Conservation (phyloP, 768 basidiomycete genomes). For the Pleurotus djamor region DNA sequence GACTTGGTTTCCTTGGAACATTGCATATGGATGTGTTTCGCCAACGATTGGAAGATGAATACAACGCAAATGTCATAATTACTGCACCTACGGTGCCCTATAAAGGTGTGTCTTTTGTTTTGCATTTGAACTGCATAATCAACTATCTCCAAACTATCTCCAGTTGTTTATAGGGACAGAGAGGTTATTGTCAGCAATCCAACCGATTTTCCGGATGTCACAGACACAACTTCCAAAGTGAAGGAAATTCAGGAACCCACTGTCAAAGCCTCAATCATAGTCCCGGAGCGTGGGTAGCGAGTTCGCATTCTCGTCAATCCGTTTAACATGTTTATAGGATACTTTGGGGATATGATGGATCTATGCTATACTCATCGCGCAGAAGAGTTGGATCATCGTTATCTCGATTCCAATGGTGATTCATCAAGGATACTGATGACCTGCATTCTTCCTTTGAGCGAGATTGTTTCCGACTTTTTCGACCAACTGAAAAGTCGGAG, state of each 20-base stretch:
- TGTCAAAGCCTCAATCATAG: conserved; percentile 91
- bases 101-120: conserved; percentile 49
- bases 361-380: conserved; percentile 87
- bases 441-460: conserved; percentile 83
- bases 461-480: conserved; percentile 95
- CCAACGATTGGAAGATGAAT: conserved; percentile 96
- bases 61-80: conserved; percentile 90
- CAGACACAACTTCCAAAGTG: conserved; percentile 59
- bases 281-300: conserved; percentile 72
- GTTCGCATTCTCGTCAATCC: not conserved
- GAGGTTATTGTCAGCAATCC: conserved; percentile 84
- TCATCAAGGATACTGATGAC: conserved; percentile 77
- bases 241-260: conserved; percentile 88
- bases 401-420: conserved; percentile 59
- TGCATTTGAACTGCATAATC: not conserved
- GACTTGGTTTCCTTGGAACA: conserved; percentile 93
- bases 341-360: conserved; percentile 96
- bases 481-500: conserved; percentile 91
- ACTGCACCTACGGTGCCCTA: conserved; percentile 97
- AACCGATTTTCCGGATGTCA: conserved; percentile 88
- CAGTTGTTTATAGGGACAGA: conserved; percentile 73
- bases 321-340: conserved; percentile 47
- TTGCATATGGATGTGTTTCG: conserved; percentile 97
- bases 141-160: not conserved
- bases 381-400: conserved; percentile 78